Evolutionary conservation across 73 alveolate species (phyloP), one percentile per base, ranked within the genome.

Genomic region (Paramecium octaurelia): DNA sequence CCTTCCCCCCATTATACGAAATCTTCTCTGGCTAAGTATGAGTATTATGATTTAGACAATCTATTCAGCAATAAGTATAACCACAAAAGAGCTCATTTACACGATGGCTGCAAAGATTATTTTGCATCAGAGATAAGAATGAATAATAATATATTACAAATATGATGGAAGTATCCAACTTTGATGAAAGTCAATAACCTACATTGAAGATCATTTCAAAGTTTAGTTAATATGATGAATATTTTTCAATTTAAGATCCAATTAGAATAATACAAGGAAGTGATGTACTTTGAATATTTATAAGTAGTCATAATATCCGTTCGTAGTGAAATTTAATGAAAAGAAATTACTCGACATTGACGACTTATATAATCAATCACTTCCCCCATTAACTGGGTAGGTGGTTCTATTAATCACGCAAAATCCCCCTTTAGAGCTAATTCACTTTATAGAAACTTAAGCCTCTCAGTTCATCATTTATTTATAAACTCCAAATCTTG

Each of bases 81-180:
- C 84, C 84, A 11, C 27, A 64, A 64, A 64, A 64, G 21, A 64
- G 48, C 27, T 64, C 84, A 31, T 64, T 64, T 16, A 64, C 84
- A 31, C 24, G 84, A 64, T 64, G 84, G 84, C 46, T 64, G 11
- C 84, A 64, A 64, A 27, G 84, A 12, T 64, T 64, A 27, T 64
- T 64, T 64, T 64, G 84, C 10, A 64, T 64, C 29, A 27, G 84
- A 12, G 84, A 64, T 23, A 64, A 64, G 27, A 64, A 27, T 64
- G 84, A 64, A 64, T 64, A 64, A 54, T 54, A 54, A 64, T 64
- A 64, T 64, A 64, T 64, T 0, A 21, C 84, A 64, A 64, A 64
- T 64, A 64, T 64, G 84, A 64, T 64, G 84, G 84, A 64, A 64
- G 84, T 64, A 31, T 64, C 84, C 24, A 31, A 64, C 14, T 64